phyloP scores from a whole-genome alignment of 345 rosid species.

The Lumnitzera littorea region DNA sequence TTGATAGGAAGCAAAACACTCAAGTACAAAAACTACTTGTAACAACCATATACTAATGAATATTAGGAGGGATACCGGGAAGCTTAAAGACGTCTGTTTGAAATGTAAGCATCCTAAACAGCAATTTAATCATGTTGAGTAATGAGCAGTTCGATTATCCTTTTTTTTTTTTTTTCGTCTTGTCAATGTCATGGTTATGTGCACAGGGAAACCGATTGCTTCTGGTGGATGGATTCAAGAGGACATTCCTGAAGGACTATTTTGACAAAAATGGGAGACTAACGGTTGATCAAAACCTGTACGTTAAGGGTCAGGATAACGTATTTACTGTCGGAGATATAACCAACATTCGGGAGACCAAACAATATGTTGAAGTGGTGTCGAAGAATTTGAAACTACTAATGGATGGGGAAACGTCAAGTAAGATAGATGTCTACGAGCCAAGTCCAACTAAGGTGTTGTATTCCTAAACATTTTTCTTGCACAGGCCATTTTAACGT shows the following conservation, averaged over 20 bases:
- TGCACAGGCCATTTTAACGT: too few species aligned
- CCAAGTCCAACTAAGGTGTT: conserved; percentile 33
- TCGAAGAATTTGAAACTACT: conserved; percentile 63
- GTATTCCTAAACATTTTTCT: conserved; percentile 9
- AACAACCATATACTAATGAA: too few species aligned
- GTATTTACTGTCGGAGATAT: conserved; percentile 58
- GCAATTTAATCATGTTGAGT: too few species aligned
- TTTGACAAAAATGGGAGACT: conserved; percentile 44
- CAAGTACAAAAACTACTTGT: too few species aligned
- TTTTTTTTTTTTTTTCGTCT: too few species aligned
- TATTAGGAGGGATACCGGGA: too few species aligned
- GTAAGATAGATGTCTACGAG: conserved; percentile 45
- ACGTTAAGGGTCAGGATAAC: conserved; percentile 31
- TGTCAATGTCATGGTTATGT: conserved; percentile 6
- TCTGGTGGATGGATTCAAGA: conserved; percentile 42
- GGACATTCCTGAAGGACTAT: conserved; percentile 17
- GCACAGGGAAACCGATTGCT: conserved; percentile 41
- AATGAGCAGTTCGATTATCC: too few species aligned
- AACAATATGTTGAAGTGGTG: conserved; percentile 63
- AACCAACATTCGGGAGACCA: conserved; percentile 55
- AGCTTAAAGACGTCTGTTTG: too few species aligned
- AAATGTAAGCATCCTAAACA: too few species aligned
- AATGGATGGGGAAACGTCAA: conserved; percentile 44
- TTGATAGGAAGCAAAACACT: too few species aligned
- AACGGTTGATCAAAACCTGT: conserved; percentile 44